A percentile compares a stretch with the other conserved stretches of the same genome.
Conservation (phyloP, 495 filamentous ascomycete species). For the Oidiodendron maius region DNA sequence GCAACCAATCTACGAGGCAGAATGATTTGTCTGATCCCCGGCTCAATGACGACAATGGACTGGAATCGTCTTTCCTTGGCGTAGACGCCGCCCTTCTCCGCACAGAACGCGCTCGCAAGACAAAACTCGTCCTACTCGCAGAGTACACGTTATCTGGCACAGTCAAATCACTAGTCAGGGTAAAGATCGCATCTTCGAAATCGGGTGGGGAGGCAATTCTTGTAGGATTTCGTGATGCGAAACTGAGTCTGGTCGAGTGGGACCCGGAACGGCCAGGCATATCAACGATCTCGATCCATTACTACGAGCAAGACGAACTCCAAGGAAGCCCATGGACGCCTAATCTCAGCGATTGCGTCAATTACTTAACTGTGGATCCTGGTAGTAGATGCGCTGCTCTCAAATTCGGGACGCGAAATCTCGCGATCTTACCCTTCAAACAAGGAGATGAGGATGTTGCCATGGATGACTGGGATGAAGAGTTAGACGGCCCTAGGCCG, state of each 20-base stretch:
- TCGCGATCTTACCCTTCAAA: slow-evolving; percentile 91
- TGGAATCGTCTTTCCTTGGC: slow-evolving; percentile 53
- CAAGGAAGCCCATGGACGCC: slow-evolving; percentile 68
- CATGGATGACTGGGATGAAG: slow-evolving; percentile 83
- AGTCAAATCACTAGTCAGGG: slow-evolving; percentile 70
- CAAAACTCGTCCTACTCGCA: slow-evolving; percentile 78
- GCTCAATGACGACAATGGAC: slow-evolving; percentile 51
- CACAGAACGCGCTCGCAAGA: slow-evolving; percentile 51
- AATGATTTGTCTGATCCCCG: slow-evolving; percentile 25
- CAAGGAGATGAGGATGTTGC: slow-evolving; percentile 82
- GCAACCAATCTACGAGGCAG: slow-evolving; percentile 4
- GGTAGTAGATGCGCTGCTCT: slow-evolving; percentile 87
- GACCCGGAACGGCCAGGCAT: slow-evolving; percentile 72
- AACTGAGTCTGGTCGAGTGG: slow-evolving; percentile 91
- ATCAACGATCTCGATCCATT: slow-evolving; percentile 89
- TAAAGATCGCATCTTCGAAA: slow-evolving; percentile 62
- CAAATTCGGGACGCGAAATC: slow-evolving; percentile 81
- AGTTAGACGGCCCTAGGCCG: slow-evolving; percentile 57
- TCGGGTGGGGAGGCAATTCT: slow-evolving; percentile 85
- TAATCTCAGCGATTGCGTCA: slow-evolving; percentile 61
- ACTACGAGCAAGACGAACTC: slow-evolving; percentile 91
- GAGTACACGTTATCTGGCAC: slow-evolving; percentile 80
- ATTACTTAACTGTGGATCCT: slow-evolving; percentile 81
- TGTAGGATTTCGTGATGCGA: slow-evolving; percentile 80
- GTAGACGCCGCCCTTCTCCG: slow-evolving; percentile 43